Conservation (phyloP, 352 stramenopile species). For the Globisporangium canariense region DNA sequence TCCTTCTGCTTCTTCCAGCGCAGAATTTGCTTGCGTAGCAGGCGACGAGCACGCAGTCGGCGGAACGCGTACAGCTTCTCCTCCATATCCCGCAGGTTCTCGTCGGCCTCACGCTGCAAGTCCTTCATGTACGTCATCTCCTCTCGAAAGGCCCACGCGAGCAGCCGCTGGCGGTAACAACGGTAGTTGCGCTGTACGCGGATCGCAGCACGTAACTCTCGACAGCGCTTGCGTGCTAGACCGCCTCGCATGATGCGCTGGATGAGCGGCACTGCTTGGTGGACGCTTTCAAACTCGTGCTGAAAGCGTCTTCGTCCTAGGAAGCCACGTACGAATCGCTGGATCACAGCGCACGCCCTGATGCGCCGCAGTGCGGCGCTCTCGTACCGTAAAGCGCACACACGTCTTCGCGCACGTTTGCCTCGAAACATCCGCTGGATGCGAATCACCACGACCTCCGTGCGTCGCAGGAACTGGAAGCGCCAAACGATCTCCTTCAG, state of each 20-base stretch:
- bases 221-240: slow-evolving; percentile 33
- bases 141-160: slow-evolving; percentile 53
- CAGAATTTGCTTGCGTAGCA: slow-evolving; percentile 45
- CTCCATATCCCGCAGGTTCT: slow-evolving; percentile 43
- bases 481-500: slow-evolving; percentile 61
- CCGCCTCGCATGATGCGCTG: slow-evolving; percentile 51
- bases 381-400: slow-evolving; percentile 36
- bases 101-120: slow-evolving; percentile 41
- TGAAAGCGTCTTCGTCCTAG: slow-evolving; percentile 41
- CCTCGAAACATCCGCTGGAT: slow-evolving; percentile 70
- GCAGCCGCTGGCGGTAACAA: slow-evolving; percentile 43
- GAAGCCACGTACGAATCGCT: slow-evolving; percentile 54
- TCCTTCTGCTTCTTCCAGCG: slow-evolving; percentile 38
- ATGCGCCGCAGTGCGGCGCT: slow-evolving; percentile 36
- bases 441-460: slow-evolving; percentile 42
- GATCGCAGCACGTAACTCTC: slow-evolving; percentile 34
- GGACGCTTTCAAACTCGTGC: slow-evolving; percentile 30
- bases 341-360: slow-evolving; percentile 31
- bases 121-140: slow-evolving; percentile 50
- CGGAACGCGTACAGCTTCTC: slow-evolving; percentile 43
- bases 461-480: slow-evolving; percentile 54
- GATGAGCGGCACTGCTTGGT: slow-evolving; percentile 44
- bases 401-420: slow-evolving; percentile 48
- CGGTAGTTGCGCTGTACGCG: slow-evolving; percentile 56
- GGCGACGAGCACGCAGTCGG: slow-evolving; percentile 39